phyloP scores from a whole-genome alignment of 129 eudicot genomes.

The Chrysanthemum seticuspe region DNA sequence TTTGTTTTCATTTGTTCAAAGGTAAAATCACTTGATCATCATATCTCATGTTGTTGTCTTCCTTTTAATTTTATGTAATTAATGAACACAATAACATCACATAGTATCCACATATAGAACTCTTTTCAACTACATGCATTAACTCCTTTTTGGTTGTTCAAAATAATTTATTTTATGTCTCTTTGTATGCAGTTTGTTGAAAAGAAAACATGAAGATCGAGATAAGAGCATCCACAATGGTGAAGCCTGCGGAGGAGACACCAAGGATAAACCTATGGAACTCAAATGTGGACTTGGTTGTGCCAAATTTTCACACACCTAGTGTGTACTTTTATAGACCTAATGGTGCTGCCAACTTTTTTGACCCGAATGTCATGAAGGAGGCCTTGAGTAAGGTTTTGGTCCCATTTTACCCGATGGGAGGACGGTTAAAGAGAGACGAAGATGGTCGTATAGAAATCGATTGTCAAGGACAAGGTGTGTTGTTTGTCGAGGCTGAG shows the following conservation, averaged over 20 bases:
- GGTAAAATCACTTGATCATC: slow-evolving; percentile 11
- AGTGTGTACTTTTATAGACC: slow-evolving; percentile 71
- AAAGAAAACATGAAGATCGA: slow-evolving; percentile 50
- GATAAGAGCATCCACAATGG: slow-evolving; percentile 58
- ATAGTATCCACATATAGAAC: background rate
- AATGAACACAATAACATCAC: slow-evolving; percentile 6
- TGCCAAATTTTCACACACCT: slow-evolving; percentile 66
- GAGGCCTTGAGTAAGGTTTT: slow-evolving; percentile 57
- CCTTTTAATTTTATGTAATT: background rate
- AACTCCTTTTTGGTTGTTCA: background rate
- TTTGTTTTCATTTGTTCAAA: background rate
- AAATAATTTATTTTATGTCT: background rate
- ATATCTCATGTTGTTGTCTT: background rate
- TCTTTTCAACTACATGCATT: background rate
- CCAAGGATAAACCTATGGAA: slow-evolving; percentile 59
- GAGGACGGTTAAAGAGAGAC: slow-evolving; percentile 65
- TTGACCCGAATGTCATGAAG: slow-evolving; percentile 59
- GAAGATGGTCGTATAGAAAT: slow-evolving; percentile 80
- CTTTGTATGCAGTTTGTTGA: slow-evolving; percentile 2
- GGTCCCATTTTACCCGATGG: slow-evolving; percentile 86
- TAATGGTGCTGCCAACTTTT: slow-evolving; percentile 51
- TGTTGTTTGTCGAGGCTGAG: slow-evolving; percentile 78
- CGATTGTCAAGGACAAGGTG: slow-evolving; percentile 82
- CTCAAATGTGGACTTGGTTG: slow-evolving; percentile 67
- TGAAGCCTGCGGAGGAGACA: slow-evolving; percentile 59